Evolutionary conservation across 192 early-diverging fungal genomes (phyloP).

Genomic region (Coemansia sp.): DNA sequence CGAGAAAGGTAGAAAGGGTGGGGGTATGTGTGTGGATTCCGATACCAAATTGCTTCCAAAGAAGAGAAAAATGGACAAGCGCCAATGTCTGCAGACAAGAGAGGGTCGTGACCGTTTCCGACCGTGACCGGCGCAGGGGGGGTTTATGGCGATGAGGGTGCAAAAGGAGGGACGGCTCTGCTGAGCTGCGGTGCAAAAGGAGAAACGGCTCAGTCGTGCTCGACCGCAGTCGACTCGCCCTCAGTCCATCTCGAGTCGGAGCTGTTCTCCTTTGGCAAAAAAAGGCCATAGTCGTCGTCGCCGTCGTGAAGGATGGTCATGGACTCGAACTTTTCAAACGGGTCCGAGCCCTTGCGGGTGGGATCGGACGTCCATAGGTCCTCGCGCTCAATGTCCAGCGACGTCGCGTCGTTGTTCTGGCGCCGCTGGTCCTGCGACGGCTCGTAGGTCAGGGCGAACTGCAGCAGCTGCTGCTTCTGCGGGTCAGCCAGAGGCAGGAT

Average conservation of each 20-base stretch:
- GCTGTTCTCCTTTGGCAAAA: conserved; percentile 47
- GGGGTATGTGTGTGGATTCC: too few relatives aligned
- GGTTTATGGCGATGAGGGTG: background rate
- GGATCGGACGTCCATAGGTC: conserved; percentile 41
- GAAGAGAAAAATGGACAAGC: too few relatives aligned
- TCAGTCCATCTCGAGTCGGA: conserved; percentile 47
- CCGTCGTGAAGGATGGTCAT: conserved; percentile 53
- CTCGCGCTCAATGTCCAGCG: conserved; percentile 50
- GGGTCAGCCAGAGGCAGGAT: conserved; percentile 66
- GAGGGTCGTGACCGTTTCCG: too few relatives aligned
- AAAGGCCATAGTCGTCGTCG: conserved; percentile 48
- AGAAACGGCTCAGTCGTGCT: conserved; percentile 24
- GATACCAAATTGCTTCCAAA: too few relatives aligned
- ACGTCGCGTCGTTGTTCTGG: conserved; percentile 29
- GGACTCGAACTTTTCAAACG: conserved; percentile 51
- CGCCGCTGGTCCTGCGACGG: conserved; percentile 39
- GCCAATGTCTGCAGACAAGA: too few relatives aligned
- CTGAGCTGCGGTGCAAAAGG: background rate
- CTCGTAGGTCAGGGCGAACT: conserved; percentile 47
- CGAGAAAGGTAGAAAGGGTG: too few relatives aligned
- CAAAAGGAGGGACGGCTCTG: background rate
- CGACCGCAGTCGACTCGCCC: conserved; percentile 42
- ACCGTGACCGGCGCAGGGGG: too few relatives aligned
- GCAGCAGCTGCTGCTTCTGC: conserved; percentile 50
- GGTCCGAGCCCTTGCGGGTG: conserved; percentile 37